phyloP scores from a whole-genome alignment of 2,329 filamentous ascomycete genomes.

The Alternaria ventricosa region DNA sequence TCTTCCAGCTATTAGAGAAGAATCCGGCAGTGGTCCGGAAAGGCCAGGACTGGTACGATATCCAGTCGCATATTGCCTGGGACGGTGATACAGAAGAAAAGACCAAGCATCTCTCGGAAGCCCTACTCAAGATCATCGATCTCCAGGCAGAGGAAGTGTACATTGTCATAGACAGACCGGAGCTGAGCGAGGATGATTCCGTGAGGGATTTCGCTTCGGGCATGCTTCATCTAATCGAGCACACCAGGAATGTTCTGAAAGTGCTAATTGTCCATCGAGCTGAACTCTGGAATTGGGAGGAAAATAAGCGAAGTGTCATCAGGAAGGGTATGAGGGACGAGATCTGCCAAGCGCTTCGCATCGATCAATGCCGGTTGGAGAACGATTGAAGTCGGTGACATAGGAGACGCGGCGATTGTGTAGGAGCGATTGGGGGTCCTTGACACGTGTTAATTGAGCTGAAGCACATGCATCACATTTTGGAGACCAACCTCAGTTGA shows the following conservation, averaged over 20 bases:
- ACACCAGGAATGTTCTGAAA: background rate
- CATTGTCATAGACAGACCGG: background rate
- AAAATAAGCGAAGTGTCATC: background rate
- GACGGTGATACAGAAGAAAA: background rate
- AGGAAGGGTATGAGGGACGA: background rate
- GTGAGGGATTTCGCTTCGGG: background rate
- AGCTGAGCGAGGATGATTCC: background rate
- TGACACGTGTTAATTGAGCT: background rate
- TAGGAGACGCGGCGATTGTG: background rate
- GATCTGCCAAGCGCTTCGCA: background rate
- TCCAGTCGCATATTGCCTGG: background rate
- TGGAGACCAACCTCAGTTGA: slow-evolving; percentile 1
- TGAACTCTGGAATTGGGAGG: background rate
- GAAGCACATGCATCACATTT: background rate
- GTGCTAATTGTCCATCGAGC: background rate
- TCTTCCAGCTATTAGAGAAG: slow-evolving; percentile 7
- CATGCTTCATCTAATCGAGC: background rate
- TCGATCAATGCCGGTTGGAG: background rate
- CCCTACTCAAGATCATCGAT: background rate
- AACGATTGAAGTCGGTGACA: background rate
- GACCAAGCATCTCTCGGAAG: background rate
- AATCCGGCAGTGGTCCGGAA: slow-evolving; percentile 4
- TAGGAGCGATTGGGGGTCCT: background rate
- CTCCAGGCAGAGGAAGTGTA: background rate
- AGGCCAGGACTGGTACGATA: slow-evolving; percentile 3